These are phyloP conservation scores for Rhodotorula taiwanensis DNA, from an alignment of 768 basidiomycete species.

Conservation along the genomic window DNA sequence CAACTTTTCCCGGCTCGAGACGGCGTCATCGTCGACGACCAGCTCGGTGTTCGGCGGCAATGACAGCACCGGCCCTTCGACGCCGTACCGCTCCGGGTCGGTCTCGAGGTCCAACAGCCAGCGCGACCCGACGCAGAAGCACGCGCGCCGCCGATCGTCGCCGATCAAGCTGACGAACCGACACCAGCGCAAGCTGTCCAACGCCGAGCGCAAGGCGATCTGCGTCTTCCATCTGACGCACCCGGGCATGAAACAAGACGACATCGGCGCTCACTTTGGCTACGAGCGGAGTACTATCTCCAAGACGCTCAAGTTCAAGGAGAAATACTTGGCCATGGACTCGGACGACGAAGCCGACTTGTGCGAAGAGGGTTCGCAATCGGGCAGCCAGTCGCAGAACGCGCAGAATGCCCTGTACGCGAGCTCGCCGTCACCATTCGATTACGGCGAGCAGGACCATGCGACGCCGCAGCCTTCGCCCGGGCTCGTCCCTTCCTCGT, in stretches of 20 bases:
- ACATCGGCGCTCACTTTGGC: conserved; percentile 66
- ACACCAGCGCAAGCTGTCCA: conserved; percentile 51
- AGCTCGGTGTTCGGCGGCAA: conserved; percentile 21
- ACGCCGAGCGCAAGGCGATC: conserved; percentile 66
- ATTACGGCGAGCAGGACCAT: background rate
- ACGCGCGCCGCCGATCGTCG: conserved; percentile 14
- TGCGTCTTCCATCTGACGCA: conserved; percentile 61
- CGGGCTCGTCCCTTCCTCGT: background rate
- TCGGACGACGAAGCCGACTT: conserved; percentile 49
- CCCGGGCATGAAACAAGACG: conserved; percentile 70
- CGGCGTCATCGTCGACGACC: conserved; percentile 7
- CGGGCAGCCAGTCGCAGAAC: background rate
- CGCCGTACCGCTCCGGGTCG: conserved; percentile 5
- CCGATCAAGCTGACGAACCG: conserved; percentile 23
- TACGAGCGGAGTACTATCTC: conserved; percentile 90
- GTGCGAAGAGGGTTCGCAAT: background rate
- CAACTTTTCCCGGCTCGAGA: conserved; percentile 21
- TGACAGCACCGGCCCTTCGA: background rate
- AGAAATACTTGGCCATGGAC: conserved; percentile 65
- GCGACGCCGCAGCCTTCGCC: conserved; percentile 6
- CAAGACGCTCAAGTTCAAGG: conserved; percentile 79
- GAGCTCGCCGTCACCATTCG: too few species aligned
- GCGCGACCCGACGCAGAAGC: conserved; percentile 11
- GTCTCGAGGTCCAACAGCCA: conserved; percentile 10
- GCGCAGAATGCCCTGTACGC: background rate